Evolutionary conservation across 2,329 filamentous ascomycete genomes (phyloP).

Genomic region (Kalaharituber pfeilii): DNA sequence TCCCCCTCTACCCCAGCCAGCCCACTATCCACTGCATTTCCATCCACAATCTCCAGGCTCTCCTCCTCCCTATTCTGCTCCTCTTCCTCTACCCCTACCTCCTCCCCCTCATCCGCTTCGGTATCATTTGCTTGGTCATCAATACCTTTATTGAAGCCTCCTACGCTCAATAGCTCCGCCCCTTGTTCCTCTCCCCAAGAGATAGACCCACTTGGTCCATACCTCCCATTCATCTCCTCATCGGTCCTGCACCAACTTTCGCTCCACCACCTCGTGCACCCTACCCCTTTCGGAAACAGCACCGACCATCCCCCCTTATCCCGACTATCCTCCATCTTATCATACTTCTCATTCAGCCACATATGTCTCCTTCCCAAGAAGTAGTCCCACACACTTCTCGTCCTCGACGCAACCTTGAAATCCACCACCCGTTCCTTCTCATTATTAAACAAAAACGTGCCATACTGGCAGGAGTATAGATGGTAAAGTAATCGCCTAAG

Average conservation of each 20-base stretch:
- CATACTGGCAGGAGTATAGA: constrained; percentile 88
- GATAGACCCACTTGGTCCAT: not conserved
- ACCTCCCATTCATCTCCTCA: constrained; percentile 68
- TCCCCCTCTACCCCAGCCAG: not conserved
- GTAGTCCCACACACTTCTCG: constrained; percentile 87
- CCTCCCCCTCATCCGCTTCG: not conserved
- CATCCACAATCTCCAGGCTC: not conserved
- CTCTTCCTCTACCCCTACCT: not conserved
- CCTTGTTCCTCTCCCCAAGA: not conserved
- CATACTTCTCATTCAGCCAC: constrained; percentile 69
- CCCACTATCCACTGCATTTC: not conserved
- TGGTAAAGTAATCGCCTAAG: constrained; percentile 79
- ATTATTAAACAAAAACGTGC: constrained; percentile 88
- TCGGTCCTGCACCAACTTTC: constrained; percentile 73
- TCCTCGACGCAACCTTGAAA: constrained; percentile 48
- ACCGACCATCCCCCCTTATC: constrained; percentile 64
- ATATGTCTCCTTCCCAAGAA: constrained; percentile 66
- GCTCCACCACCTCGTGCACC: constrained; percentile 84
- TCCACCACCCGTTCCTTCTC: constrained; percentile 66
- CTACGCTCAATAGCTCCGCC: not conserved
- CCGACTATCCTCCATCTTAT: constrained; percentile 48
- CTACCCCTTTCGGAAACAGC: constrained; percentile 52
- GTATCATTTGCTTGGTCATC: not conserved
- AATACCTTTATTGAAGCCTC: not conserved
- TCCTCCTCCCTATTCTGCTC: not conserved